phyloP scores from a whole-genome alignment of 1,139 yeast genomes.

The Zygosaccharomyces pseudobailii region DNA sequence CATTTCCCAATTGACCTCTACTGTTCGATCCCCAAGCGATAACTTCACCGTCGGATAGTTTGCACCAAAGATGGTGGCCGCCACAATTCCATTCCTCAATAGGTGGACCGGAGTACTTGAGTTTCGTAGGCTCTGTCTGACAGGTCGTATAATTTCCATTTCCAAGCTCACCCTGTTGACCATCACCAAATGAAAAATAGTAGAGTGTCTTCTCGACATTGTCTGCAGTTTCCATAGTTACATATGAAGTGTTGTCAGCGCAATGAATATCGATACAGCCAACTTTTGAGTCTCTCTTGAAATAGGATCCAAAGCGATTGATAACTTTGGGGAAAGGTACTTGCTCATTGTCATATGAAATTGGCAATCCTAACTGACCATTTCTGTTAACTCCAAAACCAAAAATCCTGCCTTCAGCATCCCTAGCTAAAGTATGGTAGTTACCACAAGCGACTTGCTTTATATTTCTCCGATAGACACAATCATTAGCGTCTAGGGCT shows the following conservation, averaged over 20 bases:
- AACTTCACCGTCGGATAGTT: slow-evolving; percentile 60
- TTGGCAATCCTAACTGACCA: slow-evolving; percentile 81
- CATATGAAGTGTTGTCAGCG: slow-evolving; percentile 63
- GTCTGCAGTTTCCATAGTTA: slow-evolving; percentile 35
- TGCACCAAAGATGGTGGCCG: slow-evolving; percentile 58
- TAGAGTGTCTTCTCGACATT: not conserved
- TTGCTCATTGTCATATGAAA: slow-evolving; percentile 58
- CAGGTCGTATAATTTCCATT: slow-evolving; percentile 71
- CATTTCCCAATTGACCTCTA: slow-evolving; percentile 79
- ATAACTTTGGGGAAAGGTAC: slow-evolving; percentile 65
- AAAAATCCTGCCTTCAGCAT: slow-evolving; percentile 59
- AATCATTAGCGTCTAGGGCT: slow-evolving; percentile 12
- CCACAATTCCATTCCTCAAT: slow-evolving; percentile 57
- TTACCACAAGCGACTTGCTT: slow-evolving; percentile 66
- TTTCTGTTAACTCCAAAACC: slow-evolving; percentile 79
- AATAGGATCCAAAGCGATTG: slow-evolving; percentile 38
- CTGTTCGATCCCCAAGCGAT: slow-evolving; percentile 81
- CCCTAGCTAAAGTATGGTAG: slow-evolving; percentile 65
- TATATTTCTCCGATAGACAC: slow-evolving; percentile 44
- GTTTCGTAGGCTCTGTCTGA: slow-evolving; percentile 57
- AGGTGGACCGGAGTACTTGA: slow-evolving; percentile 49
- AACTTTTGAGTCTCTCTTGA: slow-evolving; percentile 39
- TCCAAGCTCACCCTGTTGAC: slow-evolving; percentile 86
- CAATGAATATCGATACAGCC: slow-evolving; percentile 54
- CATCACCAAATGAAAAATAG: slow-evolving; percentile 72